phyloP scores from a whole-genome alignment of 1,139 yeast genomes.

The Magnusiomyces paraingens region DNA sequence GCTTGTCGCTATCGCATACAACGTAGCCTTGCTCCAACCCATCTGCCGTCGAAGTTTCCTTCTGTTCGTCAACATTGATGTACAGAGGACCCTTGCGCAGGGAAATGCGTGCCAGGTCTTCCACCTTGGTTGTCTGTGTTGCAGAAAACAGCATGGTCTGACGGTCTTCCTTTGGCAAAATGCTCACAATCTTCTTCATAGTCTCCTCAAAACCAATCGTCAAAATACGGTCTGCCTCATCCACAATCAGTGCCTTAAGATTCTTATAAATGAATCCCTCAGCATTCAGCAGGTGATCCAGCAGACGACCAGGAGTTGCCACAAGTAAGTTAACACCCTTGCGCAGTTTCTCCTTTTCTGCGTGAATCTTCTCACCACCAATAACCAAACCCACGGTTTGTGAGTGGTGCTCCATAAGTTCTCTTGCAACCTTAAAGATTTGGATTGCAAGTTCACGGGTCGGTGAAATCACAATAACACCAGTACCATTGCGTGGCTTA shows the following conservation, averaged over 20 bases:
- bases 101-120: conserved; percentile 94
- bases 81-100: conserved; percentile 92
- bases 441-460: conserved; percentile 92
- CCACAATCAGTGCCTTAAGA: conserved; percentile 87
- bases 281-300: conserved; percentile 95
- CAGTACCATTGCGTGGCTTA: conserved; percentile 90
- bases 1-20: conserved; percentile 91
- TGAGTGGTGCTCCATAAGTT: conserved; percentile 81
- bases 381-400: conserved; percentile 96
- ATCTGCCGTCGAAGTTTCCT: conserved; percentile 81
- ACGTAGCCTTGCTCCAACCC: conserved; percentile 98
- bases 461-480: conserved; percentile 80
- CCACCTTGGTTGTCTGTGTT: conserved; percentile 97
- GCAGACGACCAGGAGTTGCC: conserved; percentile 95
- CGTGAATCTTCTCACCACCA: conserved; percentile 97
- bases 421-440: conserved; percentile 94
- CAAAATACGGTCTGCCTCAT: conserved; percentile 94
- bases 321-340: conserved; percentile 91
- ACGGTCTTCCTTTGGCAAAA: conserved; percentile 88
- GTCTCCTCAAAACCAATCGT: conserved; percentile 98
- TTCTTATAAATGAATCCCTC: conserved; percentile 91
- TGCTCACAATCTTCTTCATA: conserved; percentile 93
- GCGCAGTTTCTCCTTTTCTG: conserved; percentile 87
- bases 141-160: conserved; percentile 98
- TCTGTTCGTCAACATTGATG: conserved; percentile 84